Conservation (phyloP, 495 filamentous ascomycete species). For the Talaromyces thailandensis region DNA sequence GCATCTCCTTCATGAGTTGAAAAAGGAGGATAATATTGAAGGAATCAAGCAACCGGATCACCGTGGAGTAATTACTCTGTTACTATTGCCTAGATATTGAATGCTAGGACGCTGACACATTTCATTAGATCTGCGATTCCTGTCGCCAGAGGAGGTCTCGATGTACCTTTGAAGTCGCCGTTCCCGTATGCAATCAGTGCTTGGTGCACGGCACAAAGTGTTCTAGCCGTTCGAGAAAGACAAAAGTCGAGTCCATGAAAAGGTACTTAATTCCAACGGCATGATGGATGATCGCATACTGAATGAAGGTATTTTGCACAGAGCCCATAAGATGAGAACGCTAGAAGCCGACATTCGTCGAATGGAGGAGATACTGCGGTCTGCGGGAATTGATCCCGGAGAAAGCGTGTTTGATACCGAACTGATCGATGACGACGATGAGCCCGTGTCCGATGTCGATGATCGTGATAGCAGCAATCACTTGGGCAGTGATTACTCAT, state of each 20-base stretch:
- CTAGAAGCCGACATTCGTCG: slow-evolving; percentile 81
- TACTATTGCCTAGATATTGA: not conserved
- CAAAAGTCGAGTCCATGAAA: slow-evolving; percentile 1
- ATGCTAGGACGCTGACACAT: not conserved
- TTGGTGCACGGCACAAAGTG: not conserved
- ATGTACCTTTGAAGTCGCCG: not conserved
- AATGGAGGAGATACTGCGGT: slow-evolving; percentile 76
- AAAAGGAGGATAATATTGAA: not conserved
- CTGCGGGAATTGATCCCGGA: slow-evolving; percentile 36
- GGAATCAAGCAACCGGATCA: not conserved
- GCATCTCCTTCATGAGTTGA: not conserved
- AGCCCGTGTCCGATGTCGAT: not conserved
- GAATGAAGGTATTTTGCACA: slow-evolving; percentile 15
- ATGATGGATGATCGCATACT: not conserved
- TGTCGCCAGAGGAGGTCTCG: slow-evolving; percentile 1
- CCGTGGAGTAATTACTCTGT: not conserved
- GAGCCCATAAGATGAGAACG: slow-evolving; percentile 86
- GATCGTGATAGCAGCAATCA: not conserved
- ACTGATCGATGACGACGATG: not conserved
- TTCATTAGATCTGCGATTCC: not conserved
- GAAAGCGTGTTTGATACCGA: not conserved
- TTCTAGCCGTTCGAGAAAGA: not conserved
- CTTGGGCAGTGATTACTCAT: not conserved
- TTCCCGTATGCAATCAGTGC: not conserved
- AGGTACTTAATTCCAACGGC: not conserved